Conservation (phyloP, 2,329 filamentous ascomycete species). For the Diaporthe ilicicola region DNA sequence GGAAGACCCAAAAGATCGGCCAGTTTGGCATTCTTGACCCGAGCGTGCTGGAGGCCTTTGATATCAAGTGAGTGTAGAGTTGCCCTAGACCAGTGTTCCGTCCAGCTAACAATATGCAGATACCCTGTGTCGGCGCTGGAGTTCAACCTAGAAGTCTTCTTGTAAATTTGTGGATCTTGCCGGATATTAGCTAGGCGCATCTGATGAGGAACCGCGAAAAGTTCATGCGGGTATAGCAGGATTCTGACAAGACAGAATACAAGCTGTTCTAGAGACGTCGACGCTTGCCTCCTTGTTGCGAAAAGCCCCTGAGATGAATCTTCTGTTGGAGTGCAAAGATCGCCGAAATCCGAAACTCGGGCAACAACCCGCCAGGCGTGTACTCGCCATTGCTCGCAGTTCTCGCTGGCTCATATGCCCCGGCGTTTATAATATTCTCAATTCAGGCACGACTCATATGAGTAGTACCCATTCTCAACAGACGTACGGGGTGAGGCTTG, state of each 20-base stretch:
- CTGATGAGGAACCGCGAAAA: not conserved
- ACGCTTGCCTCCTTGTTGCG: not conserved
- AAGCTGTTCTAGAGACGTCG: not conserved
- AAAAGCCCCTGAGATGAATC: not conserved
- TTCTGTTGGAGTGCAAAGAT: too few relatives aligned
- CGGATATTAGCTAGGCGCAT: not conserved
- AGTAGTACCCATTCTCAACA: too few relatives aligned
- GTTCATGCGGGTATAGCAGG: constrained; percentile 9
- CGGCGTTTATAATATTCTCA: too few relatives aligned
- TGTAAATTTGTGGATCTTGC: constrained; percentile 57
- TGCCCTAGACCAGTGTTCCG: not conserved
- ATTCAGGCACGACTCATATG: too few relatives aligned
- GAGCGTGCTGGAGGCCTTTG: constrained; percentile 90
- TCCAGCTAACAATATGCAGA: constrained; percentile 50
- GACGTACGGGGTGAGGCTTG: too few relatives aligned
- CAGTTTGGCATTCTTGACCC: constrained; percentile 95
- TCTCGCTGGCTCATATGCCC: too few relatives aligned
- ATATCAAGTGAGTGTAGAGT: constrained; percentile 70
- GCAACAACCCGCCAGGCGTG: too few relatives aligned
- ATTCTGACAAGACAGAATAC: not conserved
- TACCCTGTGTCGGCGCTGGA: constrained; percentile 95
- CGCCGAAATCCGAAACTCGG: too few relatives aligned
- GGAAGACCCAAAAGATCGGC: constrained; percentile 81
- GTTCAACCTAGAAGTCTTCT: constrained; percentile 92
- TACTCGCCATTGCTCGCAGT: too few relatives aligned